phyloP scores from a whole-genome alignment of 2,329 filamentous ascomycete species.

The Penicillium sp. region DNA sequence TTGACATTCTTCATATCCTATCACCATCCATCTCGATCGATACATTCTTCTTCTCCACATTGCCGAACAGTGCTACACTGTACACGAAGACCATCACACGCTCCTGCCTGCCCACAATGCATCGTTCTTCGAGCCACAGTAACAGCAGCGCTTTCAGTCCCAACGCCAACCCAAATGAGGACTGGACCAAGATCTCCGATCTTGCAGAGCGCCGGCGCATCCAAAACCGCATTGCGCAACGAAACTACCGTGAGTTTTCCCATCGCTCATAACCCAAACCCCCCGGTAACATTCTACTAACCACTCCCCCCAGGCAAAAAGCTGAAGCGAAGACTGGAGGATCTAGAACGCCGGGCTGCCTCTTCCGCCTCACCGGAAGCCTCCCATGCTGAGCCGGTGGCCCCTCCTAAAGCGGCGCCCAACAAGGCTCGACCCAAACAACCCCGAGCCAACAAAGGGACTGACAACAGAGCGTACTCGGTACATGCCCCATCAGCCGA shows the following conservation, averaged over 20 bases:
- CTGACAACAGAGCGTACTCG: conserved; percentile 30
- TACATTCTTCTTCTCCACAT: not conserved
- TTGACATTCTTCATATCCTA: not conserved
- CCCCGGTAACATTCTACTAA: conserved; percentile 1
- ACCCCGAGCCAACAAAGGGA: conserved; percentile 32
- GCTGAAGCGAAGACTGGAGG: conserved; percentile 68
- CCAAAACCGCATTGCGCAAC: conserved; percentile 96
- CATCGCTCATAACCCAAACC: too few species aligned
- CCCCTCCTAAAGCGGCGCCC: conserved; percentile 30
- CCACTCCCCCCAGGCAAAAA: conserved; percentile 58
- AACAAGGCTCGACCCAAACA: conserved; percentile 33
- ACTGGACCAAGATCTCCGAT: conserved; percentile 99
- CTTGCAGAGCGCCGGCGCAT: conserved; percentile 91
- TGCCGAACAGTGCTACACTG: not conserved
- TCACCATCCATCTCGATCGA: not conserved
- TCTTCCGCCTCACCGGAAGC: conserved; percentile 66
- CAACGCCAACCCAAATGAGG: conserved; percentile 92
- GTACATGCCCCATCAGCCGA: conserved; percentile 30
- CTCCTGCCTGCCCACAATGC: conserved; percentile 30
- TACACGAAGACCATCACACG: not conserved
- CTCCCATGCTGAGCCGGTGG: conserved; percentile 57
- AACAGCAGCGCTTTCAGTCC: conserved; percentile 94
- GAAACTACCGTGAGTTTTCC: conserved; percentile 82
- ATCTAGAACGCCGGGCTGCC: conserved; percentile 64
- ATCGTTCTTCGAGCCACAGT: conserved; percentile 62